phyloP scores from a whole-genome alignment of 2,329 filamentous ascomycete species.

The Monosporascus cannonballus region DNA sequence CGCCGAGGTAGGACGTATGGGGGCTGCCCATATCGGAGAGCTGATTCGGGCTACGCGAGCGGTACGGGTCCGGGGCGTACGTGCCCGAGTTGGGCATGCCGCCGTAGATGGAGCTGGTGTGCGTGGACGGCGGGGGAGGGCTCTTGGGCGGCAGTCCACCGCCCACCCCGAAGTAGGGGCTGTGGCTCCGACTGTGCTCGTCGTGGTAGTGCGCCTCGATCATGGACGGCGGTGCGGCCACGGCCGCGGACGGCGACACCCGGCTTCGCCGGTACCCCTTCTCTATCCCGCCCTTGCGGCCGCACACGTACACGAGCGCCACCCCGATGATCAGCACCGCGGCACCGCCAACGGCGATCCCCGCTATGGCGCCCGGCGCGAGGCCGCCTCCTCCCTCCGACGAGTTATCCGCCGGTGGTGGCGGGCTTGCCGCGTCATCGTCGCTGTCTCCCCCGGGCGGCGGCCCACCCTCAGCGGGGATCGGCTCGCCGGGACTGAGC shows the following conservation, averaged over 20 bases:
- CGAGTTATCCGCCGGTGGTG: slow-evolving; percentile 12
- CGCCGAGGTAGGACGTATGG: slow-evolving; percentile 10
- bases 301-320: slow-evolving; percentile 42
- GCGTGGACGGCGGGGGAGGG: slow-evolving; percentile 8
- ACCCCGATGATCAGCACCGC: slow-evolving; percentile 38
- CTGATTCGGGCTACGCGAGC: slow-evolving; percentile 7
- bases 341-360: slow-evolving; percentile 48
- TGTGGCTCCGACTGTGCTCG: not conserved
- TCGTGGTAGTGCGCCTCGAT: slow-evolving; percentile 20
- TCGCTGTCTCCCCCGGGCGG: slow-evolving; percentile 9
- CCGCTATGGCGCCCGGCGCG: slow-evolving; percentile 48
- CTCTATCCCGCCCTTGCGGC: slow-evolving; percentile 33
- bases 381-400: slow-evolving; percentile 15
- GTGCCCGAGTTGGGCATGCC: not conserved
- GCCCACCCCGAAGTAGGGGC: not conserved
- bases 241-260: not conserved
- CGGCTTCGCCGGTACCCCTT: slow-evolving; percentile 27
- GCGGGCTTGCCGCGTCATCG: slow-evolving; percentile 10
- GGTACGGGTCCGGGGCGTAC: slow-evolving; percentile 6
- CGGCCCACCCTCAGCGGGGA: slow-evolving; percentile 36
- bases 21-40: slow-evolving; percentile 11
- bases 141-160: slow-evolving; percentile 5
- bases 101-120: slow-evolving; percentile 1
- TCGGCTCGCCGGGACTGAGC: slow-evolving; percentile 49
- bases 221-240: slow-evolving; percentile 16